Percentiles rank a stretch among this genome's conserved stretches.
These are phyloP conservation scores for Aspergillus taichungensis DNA, from an alignment of 495 filamentous ascomycete genomes.

Conservation along the genomic window DNA sequence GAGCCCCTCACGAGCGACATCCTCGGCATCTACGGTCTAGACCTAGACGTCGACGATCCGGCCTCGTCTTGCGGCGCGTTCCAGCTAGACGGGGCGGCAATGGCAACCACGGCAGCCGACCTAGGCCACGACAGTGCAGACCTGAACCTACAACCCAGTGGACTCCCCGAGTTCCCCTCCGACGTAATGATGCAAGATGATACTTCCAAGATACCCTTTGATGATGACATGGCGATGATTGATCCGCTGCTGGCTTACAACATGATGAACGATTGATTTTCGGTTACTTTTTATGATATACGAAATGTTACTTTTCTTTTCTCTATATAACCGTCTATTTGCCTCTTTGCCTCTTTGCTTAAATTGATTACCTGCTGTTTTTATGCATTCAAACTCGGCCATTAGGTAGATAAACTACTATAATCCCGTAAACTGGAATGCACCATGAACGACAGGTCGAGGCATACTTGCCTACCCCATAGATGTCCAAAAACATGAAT, in stretches of 20 bases:
- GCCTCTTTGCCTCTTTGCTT: no score
- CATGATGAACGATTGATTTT: constrained; percentile 14
- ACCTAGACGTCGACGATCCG: constrained; percentile 22
- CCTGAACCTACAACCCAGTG: background rate
- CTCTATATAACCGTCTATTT: background rate
- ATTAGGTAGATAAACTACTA: no score
- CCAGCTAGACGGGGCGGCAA: background rate
- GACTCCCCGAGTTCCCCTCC: constrained; percentile 4
- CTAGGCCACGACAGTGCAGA: background rate
- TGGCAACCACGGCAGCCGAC: background rate
- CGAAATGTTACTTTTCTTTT: background rate
- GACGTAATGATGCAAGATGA: constrained; percentile 27
- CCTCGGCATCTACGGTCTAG: constrained; percentile 38
- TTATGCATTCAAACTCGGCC: no score
- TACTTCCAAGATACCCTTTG: constrained; percentile 24
- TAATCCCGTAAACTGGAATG: no score
- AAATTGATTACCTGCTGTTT: no score
- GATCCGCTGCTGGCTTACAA: constrained; percentile 27
- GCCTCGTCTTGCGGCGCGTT: constrained; percentile 14
- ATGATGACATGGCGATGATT: constrained; percentile 27
- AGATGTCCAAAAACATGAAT: no score
- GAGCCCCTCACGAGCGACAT: constrained; percentile 19
- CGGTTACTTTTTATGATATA: background rate
- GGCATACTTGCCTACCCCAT: no score
- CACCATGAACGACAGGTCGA: no score